Evolutionary conservation across 192 early-diverging fungal species (phyloP), one percentile per base, ranked within the genome.

Genomic region (Phlyctochytrium bullatum): DNA sequence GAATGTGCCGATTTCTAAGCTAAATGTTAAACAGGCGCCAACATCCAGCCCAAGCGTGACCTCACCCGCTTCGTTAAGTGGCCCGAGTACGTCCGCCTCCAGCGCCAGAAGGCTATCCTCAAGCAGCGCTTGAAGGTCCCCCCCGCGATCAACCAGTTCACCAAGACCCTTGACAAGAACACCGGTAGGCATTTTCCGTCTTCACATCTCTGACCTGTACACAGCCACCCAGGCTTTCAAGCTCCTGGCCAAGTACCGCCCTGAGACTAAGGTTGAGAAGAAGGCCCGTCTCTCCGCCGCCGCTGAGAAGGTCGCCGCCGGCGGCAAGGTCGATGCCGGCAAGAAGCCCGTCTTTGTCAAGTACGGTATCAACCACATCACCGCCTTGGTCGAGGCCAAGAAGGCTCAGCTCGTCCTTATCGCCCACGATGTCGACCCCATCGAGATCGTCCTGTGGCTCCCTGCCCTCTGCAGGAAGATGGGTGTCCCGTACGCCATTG

Each of bases 341-440:
- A 91, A 93, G 85, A 98, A 98, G 93, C 95, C 95, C 64, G 78
- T 89, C 74, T 80, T 92, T 62, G 90, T 99, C 86, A 98, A 99
- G 92, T 94, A 95, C 84, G 97, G 97, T 85, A 94, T 99, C 81
- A 99, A 99, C 89, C 97, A 99, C 86, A 91, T 99, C 76, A 95
- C 95, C 74, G 92, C 91, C 62, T 86, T 99, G 40, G 80, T 99
- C 64, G 97, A 99, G 88, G 88, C 90, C 83, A 99, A 99, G 93
- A 96, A 97, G 90, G 94, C 97, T 76, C 84, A 91, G 81, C 87
- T 99, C 64, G 97, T 99, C 58, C 88, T 99, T 76, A 99, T 99
- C 85, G 97, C 97, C 74, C 88, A 97, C 76, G 96, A 99, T 80
- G 95, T 99, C 76, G 96, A 99, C 85, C 97, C 97, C 68, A 96